Percentiles rank a stretch among this genome's conserved stretches.
phyloP scores from a whole-genome alignment of 208 protist species.

The Wallacemonas sp. region DNA sequence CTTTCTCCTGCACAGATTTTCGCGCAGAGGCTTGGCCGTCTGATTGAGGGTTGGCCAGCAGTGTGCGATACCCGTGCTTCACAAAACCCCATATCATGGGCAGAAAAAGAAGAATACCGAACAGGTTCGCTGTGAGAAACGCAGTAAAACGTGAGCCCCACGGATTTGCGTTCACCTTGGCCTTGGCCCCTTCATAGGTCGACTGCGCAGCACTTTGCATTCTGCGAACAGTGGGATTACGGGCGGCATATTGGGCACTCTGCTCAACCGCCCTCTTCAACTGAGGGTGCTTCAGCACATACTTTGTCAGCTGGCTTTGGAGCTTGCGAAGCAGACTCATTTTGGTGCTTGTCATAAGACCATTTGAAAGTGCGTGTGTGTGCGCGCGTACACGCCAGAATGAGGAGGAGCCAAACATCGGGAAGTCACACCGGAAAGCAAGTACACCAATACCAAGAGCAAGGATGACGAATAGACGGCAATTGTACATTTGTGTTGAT shows the following conservation, averaged over 20 bases:
- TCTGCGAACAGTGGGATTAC: slow-evolving; percentile 8
- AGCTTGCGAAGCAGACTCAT: slow-evolving; percentile 39
- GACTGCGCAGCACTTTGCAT: slow-evolving; percentile 3
- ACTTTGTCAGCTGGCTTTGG: slow-evolving; percentile 34
- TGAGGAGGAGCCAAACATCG: too few relatives aligned
- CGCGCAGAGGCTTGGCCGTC: not conserved
- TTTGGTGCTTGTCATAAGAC: too few relatives aligned
- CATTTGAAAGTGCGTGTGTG: not conserved
- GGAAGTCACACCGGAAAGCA: too few relatives aligned
- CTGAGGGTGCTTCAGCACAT: slow-evolving; percentile 32
- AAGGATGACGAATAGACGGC: not conserved
- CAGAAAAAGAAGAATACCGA: slow-evolving; percentile 55
- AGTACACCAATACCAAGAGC: too few relatives aligned
- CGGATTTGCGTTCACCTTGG: not conserved
- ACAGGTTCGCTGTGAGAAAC: slow-evolving; percentile 70
- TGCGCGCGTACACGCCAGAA: too few relatives aligned
- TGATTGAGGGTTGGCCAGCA: not conserved
- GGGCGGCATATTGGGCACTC: slow-evolving; percentile 15
- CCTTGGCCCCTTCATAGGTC: not conserved
- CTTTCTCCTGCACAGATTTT: slow-evolving; percentile 3
- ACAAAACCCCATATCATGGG: slow-evolving; percentile 30
- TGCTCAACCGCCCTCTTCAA: slow-evolving; percentile 25
- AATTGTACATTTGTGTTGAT: too few relatives aligned
- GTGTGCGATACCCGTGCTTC: slow-evolving; percentile 11
- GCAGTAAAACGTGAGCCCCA: slow-evolving; percentile 20